Percentiles rank a stretch among this genome's conserved stretches.
These are phyloP conservation scores for Phytopythium vexans DNA, from an alignment of 352 stramenopile genomes.

Conservation along the genomic window DNA sequence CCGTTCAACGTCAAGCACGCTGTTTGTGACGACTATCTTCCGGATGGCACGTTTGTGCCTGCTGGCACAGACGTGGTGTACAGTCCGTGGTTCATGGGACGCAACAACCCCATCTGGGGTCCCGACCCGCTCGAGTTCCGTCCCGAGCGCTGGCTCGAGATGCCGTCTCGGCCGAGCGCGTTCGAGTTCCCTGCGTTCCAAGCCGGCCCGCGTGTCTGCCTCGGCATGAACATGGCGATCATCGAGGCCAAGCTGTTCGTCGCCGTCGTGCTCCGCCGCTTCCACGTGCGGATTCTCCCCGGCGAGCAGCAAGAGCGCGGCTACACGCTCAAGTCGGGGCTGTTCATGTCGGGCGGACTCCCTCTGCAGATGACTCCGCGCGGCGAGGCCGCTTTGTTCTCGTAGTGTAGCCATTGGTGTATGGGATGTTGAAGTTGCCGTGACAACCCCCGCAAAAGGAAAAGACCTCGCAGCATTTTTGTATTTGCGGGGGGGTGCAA, in stretches of 20 bases:
- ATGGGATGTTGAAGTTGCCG: too few relatives aligned
- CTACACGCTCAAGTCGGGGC: constrained; percentile 49
- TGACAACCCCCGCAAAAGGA: too few relatives aligned
- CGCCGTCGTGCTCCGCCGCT: constrained; percentile 39
- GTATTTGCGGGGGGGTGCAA: too few relatives aligned
- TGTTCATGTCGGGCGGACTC: constrained; percentile 52
- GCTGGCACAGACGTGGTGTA: constrained; percentile 63
- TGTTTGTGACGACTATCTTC: constrained; percentile 57
- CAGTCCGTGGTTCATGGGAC: constrained; percentile 76
- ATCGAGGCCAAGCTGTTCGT: constrained; percentile 65
- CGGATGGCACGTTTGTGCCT: constrained; percentile 68
- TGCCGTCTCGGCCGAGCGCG: constrained; percentile 45
- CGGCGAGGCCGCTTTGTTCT: not conserved
- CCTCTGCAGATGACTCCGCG: constrained; percentile 39
- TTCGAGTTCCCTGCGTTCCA: constrained; percentile 79
- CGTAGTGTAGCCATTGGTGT: not conserved
- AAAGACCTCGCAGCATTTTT: too few relatives aligned
- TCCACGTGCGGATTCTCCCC: constrained; percentile 39
- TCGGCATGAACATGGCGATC: constrained; percentile 73
- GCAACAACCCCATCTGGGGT: constrained; percentile 47
- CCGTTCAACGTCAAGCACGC: constrained; percentile 72
- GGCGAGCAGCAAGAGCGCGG: constrained; percentile 34
- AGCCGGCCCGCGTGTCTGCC: constrained; percentile 56
- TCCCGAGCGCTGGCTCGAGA: constrained; percentile 70
- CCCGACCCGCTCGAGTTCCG: constrained; percentile 46